Percentiles rank a stretch among this genome's conserved stretches.
phyloP scores from a whole-genome alignment of 495 filamentous ascomycete genomes.

The Chaetomium fimeti region DNA sequence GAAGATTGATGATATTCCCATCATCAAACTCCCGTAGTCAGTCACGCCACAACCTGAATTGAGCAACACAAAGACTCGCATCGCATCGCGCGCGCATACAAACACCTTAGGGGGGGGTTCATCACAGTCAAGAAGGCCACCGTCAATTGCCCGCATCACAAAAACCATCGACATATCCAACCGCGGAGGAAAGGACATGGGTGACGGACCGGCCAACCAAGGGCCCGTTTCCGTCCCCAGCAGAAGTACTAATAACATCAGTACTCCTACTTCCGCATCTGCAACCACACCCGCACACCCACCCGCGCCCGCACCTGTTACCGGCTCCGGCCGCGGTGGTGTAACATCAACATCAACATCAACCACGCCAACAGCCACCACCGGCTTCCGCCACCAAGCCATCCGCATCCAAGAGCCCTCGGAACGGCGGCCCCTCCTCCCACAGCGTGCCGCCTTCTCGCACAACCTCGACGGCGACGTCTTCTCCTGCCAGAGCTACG shows the following conservation, averaged over 20 bases:
- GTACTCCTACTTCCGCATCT: too few relatives aligned
- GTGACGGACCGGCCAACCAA: slow-evolving; percentile 10
- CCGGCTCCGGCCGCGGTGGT: background rate
- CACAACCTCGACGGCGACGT: slow-evolving; percentile 33
- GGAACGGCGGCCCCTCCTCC: slow-evolving; percentile 34
- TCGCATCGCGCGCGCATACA: background rate
- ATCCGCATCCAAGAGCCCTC: slow-evolving; percentile 36
- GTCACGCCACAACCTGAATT: background rate
- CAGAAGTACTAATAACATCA: background rate
- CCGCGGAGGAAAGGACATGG: background rate
- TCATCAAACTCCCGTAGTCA: background rate
- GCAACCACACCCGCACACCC: background rate
- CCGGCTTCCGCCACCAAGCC: slow-evolving; percentile 13
- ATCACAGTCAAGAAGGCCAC: background rate
- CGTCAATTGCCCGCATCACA: background rate
- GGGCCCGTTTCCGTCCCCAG: background rate
- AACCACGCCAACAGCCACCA: background rate
- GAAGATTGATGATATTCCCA: background rate
- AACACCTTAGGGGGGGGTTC: background rate
- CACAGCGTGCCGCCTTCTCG: slow-evolving; percentile 29
- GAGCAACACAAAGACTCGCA: background rate
- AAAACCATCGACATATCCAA: background rate
- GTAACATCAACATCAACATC: slow-evolving; percentile 2
- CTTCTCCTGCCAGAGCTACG: slow-evolving; percentile 29
- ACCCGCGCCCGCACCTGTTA: background rate